phyloP scores from a whole-genome alignment of 73 alveolate genomes.

The Effrenium voratum region DNA sequence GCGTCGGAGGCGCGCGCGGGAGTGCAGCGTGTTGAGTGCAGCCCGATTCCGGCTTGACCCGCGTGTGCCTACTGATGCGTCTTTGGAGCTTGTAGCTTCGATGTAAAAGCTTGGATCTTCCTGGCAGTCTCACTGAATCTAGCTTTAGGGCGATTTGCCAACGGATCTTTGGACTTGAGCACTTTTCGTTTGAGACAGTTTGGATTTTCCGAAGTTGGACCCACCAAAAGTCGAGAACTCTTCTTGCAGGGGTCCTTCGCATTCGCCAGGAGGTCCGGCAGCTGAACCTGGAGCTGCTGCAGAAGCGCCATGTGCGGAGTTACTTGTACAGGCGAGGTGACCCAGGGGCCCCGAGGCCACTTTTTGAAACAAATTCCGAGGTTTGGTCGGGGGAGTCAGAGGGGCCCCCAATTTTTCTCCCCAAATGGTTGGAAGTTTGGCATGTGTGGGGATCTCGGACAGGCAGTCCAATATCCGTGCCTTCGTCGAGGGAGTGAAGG shows the following conservation, averaged over 20 bases:
- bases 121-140: neutral
- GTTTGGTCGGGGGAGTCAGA: neutral
- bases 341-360: neutral
- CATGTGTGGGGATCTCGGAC: neutral
- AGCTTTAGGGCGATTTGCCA: neutral
- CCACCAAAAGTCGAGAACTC: neutral
- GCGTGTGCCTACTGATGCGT: neutral
- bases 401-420: neutral
- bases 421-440: neutral
- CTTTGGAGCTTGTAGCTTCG: neutral
- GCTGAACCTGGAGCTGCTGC: slow-evolving; percentile 7
- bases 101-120: neutral
- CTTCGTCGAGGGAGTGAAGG: neutral
- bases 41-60: neutral
- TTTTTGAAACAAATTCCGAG: neutral
- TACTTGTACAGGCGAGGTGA: neutral
- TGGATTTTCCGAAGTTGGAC: neutral
- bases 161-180: neutral
- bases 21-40: too few species aligned
- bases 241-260: neutral
- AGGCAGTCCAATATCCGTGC: slow-evolving; percentile 8
- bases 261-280: neutral
- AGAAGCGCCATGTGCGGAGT: slow-evolving; percentile 61
- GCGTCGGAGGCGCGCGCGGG: slow-evolving; percentile 16
- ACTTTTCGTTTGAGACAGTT: neutral